These are phyloP conservation scores for Lanzia echinophila DNA, from an alignment of 2,329 filamentous ascomycete species.

Conservation along the genomic window DNA sequence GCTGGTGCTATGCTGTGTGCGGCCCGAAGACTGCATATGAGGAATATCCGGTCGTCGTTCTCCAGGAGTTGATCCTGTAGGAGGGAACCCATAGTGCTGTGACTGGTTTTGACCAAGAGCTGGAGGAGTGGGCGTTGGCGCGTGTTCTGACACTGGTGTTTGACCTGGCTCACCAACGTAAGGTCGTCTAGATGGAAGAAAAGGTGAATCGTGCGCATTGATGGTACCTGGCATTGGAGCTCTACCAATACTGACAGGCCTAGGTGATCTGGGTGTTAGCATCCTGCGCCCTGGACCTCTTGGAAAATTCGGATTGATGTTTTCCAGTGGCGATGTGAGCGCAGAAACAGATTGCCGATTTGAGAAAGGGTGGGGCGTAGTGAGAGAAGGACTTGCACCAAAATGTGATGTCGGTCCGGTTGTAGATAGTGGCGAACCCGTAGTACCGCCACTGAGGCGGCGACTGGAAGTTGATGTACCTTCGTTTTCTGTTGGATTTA, in stretches of 20 bases:
- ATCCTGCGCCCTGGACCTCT: conserved; percentile 19
- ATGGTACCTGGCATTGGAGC: conserved; percentile 39
- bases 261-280: conserved; percentile 35
- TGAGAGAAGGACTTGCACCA: conserved; percentile 20
- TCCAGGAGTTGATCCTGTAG: conserved; percentile 33
- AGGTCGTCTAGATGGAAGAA: conserved; percentile 36
- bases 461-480: conserved; percentile 14
- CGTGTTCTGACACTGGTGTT: conserved; percentile 33
- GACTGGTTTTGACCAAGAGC: conserved; percentile 14
- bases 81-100: conserved; percentile 32
- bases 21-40: conserved; percentile 35
- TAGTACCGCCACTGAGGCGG: conserved; percentile 18
- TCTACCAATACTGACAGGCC: conserved; percentile 44
- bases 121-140: conserved; percentile 36
- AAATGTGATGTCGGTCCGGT: conserved; percentile 18
- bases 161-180: conserved; percentile 37
- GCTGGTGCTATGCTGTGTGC: conserved; percentile 35
- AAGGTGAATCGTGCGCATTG: conserved; percentile 43
- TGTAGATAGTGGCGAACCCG: conserved; percentile 21
- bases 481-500: conserved; percentile 31
- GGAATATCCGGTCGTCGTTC: conserved; percentile 29
- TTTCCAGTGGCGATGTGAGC: conserved; percentile 20
- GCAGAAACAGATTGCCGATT: conserved; percentile 15
- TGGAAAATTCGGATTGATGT: conserved; percentile 24
- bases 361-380: conserved; percentile 18